These are phyloP conservation scores for Ganoderma multipileum DNA, from an alignment of 1,284 basidiomycete genomes.

Conservation along the genomic window DNA sequence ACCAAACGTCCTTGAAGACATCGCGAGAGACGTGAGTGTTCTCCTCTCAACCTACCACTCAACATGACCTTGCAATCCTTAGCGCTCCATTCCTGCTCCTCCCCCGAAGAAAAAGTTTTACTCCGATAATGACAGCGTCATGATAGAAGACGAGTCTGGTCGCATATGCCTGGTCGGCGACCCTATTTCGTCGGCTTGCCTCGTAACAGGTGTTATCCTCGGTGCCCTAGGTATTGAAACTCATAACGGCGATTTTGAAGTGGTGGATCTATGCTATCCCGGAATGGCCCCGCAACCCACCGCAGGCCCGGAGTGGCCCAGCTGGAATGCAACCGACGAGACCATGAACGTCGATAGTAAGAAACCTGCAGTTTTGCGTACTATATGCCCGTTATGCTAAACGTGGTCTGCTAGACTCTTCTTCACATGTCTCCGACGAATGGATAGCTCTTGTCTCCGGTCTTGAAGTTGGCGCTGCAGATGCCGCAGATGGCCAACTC, in stretches of 20 bases:
- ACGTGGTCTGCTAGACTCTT: neutral
- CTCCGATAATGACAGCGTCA: constrained; percentile 82
- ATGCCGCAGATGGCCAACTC: constrained; percentile 74
- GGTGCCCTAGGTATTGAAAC: constrained; percentile 93
- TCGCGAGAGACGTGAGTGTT: constrained; percentile 85
- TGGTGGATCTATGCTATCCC: constrained; percentile 89
- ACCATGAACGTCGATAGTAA: constrained; percentile 54
- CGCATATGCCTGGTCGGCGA: constrained; percentile 89
- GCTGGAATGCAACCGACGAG: constrained; percentile 40
- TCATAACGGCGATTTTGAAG: constrained; percentile 90
- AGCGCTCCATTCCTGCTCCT: constrained; percentile 92
- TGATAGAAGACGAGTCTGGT: constrained; percentile 96
- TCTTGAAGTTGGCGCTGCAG: constrained; percentile 68
- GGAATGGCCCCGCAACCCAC: constrained; percentile 74
- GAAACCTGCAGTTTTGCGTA: neutral
- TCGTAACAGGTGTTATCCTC: constrained; percentile 92
- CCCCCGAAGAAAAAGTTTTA: constrained; percentile 78
- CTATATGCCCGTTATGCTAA: neutral
- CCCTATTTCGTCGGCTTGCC: constrained; percentile 54
- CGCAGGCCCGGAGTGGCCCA: constrained; percentile 35
- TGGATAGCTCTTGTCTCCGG: constrained; percentile 92
- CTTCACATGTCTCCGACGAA: constrained; percentile 48
- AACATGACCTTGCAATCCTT: constrained; percentile 8
- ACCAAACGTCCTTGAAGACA: constrained; percentile 95
- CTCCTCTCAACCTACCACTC: neutral